Evolutionary conservation across 441 rosid species (phyloP), one percentile per base, ranked within the genome.

Genomic region (Pelargonium australe): DNA sequence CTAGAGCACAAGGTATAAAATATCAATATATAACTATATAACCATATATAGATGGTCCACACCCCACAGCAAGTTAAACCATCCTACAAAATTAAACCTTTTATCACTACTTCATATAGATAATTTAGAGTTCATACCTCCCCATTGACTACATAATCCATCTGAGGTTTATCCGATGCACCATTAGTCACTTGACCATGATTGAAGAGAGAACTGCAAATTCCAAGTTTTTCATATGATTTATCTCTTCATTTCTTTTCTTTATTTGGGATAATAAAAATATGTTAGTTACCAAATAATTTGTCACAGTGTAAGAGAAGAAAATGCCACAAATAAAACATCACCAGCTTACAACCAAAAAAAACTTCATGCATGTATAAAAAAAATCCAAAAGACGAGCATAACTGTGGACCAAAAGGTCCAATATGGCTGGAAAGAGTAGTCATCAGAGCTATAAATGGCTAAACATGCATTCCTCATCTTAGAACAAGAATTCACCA

Each of bases 111-210:
- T 68, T 45, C 9, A 61, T 47, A 28, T 43, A 61, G 12, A 64
- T 41, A 64, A 47, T 55, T 20, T 64, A 73, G 49, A 20, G 66
- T 43, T 67, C 45, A 64, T 87, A 89, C 99, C 97, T 94, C 99
- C 64, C 96, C 99, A 73, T 63, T 90, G 70, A 80, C 86, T 73
- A 87, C 90, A 85, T 95, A 91, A 57, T 90, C 86, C 89, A 76
- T 84, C 79, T 77, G 83, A 55, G 89, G 86, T 58, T 67, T 85
- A 64, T 83, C 89, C 37, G 72, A 63, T 57, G 70, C 65, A 61
- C 75, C 71, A 62, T 77, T 74, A 41, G 72, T 76, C 69, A 75
- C 77, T 78, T 81, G 87, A 77, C 84, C 86, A 72, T 83, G 82
- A 76, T 72, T 87, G 73, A 82, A 73, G 77, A 79, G 73, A 5